A percentile compares a stretch with the other conserved stretches of the same genome.
Conservation (phyloP, 1,284 basidiomycete genomes). For the Fomes fomentarius region DNA sequence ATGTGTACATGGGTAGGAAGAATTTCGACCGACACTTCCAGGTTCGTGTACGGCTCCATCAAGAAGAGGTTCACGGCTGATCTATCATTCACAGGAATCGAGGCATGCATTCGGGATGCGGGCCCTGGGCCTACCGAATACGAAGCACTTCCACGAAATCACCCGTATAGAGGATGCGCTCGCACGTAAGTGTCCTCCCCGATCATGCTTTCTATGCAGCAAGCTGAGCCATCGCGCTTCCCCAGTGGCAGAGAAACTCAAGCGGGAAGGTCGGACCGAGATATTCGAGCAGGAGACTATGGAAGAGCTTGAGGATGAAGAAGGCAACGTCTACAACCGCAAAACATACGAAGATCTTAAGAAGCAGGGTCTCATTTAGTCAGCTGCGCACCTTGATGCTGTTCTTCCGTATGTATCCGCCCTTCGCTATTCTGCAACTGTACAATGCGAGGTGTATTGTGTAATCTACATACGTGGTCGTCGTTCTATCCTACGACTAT, state of each 20-base stretch:
- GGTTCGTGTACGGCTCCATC: conserved; percentile 36
- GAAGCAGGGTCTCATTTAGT: conserved; percentile 85
- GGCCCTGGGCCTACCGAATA: conserved; percentile 95
- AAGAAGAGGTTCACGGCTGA: not conserved
- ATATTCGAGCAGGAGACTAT: conserved; percentile 91
- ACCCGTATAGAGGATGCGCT: conserved; percentile 97
- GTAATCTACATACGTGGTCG: conserved; percentile 18
- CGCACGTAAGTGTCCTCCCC: conserved; percentile 76
- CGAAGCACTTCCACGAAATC: conserved; percentile 99
- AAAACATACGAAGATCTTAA: conserved; percentile 92
- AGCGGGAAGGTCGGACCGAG: conserved; percentile 91
- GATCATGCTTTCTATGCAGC: conserved; percentile 21
- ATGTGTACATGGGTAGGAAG: conserved; percentile 95
- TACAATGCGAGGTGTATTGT: not conserved
- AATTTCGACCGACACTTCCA: conserved; percentile 95
- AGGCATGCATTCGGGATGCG: conserved; percentile 99
- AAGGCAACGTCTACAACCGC: conserved; percentile 93
- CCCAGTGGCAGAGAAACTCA: conserved; percentile 92
- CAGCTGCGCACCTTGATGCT: not conserved
- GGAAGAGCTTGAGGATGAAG: conserved; percentile 96
- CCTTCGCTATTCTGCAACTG: not conserved
- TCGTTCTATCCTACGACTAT: conserved; percentile 4
- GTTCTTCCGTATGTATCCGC: not conserved
- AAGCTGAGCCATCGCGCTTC: not conserved
- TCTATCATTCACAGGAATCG: conserved; percentile 65